Conservation (phyloP, 2,329 filamentous ascomycete species). For the Cytospora schulzeri region DNA sequence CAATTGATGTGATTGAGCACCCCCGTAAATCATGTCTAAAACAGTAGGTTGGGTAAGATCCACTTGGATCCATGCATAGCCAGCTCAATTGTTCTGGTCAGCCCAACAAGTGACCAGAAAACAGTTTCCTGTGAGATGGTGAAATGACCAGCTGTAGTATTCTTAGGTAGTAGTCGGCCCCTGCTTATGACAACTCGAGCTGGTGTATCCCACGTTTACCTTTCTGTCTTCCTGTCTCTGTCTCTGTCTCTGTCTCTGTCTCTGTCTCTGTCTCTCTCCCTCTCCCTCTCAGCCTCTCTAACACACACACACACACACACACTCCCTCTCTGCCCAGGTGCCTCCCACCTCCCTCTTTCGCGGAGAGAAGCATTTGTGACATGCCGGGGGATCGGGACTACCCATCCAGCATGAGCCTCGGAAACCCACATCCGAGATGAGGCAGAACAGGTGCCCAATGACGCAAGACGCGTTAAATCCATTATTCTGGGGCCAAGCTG, state of each 20-base stretch:
- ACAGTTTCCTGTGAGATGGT: no score
- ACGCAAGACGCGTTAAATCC: not conserved
- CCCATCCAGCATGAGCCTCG: not conserved
- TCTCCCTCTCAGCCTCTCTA: not conserved
- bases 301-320: no score
- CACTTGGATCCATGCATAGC: not conserved
- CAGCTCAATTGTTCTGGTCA: not conserved
- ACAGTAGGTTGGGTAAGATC: not conserved
- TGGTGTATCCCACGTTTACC: no score
- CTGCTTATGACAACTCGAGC: no score
- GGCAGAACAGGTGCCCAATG: not conserved
- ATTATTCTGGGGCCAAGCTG: not conserved
- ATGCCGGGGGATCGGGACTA: not conserved
- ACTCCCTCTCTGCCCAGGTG: no score
- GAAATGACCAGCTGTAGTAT: no score
- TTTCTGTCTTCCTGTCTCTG: no score
- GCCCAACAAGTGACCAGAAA: no score
- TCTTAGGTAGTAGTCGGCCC: no score
- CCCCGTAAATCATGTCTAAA: not conserved
- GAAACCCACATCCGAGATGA: not conserved
- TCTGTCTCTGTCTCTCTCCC: not conserved
- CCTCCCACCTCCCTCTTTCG: not conserved
- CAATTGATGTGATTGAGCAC: no score
- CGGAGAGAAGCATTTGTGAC: not conserved
- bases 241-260: not conserved